Evolutionary conservation across 176 grass and related monocot genomes (phyloP).

Genomic region (Cocos nucifera): DNA sequence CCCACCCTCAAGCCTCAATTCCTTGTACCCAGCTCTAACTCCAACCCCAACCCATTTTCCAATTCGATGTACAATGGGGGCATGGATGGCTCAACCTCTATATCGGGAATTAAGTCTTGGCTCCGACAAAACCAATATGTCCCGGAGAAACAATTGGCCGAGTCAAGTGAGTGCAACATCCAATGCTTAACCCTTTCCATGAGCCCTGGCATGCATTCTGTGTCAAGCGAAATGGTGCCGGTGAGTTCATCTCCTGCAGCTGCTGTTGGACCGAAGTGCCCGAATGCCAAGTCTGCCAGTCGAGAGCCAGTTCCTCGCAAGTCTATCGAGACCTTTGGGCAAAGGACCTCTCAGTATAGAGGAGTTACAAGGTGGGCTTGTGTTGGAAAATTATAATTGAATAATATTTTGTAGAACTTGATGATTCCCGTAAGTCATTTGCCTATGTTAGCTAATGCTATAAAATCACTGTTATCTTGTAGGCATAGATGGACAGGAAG

Average conservation of each 20-base stretch:
- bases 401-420: no score
- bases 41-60: constrained; percentile 6
- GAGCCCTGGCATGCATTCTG: constrained; percentile 6
- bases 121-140: constrained; percentile 56
- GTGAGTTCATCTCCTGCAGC: not conserved
- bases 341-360: constrained; percentile 83
- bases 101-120: constrained; percentile 92
- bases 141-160: constrained; percentile 17
- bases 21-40: not conserved
- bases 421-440: no score
- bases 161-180: constrained; percentile 8
- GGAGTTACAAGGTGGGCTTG: constrained; percentile 60
- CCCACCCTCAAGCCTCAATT: not conserved
- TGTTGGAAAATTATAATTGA: no score
- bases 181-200: constrained; percentile 34
- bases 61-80: constrained; percentile 31
- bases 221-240: constrained; percentile 1
- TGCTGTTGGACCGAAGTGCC: not conserved
- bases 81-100: constrained; percentile 50
- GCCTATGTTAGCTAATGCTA: no score
- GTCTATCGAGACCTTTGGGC: constrained; percentile 63
- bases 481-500: constrained; percentile 94
- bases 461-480: not conserved
- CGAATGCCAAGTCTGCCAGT: constrained; percentile 5
- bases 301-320: constrained; percentile 33